Evolutionary conservation across 495 filamentous ascomycete genomes (phyloP).

Genomic region (Xylaria telfairii): DNA sequence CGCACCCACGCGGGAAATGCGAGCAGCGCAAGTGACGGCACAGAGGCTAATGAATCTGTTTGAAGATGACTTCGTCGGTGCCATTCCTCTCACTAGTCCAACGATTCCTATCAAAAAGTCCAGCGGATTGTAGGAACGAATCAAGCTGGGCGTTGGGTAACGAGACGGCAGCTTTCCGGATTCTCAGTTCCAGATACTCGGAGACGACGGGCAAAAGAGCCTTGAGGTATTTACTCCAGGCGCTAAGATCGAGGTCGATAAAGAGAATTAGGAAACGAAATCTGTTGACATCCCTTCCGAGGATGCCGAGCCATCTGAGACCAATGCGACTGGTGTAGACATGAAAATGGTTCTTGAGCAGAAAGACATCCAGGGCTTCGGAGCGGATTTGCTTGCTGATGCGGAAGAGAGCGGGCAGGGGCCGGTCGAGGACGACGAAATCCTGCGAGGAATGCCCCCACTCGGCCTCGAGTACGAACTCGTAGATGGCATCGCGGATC

Average conservation of each 20-base stretch:
- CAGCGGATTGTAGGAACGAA: background rate
- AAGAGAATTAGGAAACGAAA: constrained; percentile 23
- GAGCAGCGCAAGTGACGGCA: background rate
- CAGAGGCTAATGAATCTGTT: background rate
- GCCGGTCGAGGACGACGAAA: constrained; percentile 21
- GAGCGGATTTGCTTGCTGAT: constrained; percentile 27
- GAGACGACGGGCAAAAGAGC: constrained; percentile 16
- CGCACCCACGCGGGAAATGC: background rate
- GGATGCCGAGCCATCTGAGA: constrained; percentile 19
- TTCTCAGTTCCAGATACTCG: constrained; percentile 8
- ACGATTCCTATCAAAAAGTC: constrained; percentile 8
- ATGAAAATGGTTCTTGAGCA: constrained; percentile 26
- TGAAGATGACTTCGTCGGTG: constrained; percentile 21
- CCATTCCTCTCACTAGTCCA: constrained; percentile 9
- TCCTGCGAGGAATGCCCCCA: constrained; percentile 23
- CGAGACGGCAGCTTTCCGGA: constrained; percentile 16
- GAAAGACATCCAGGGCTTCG: constrained; percentile 26
- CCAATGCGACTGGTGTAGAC: constrained; percentile 22
- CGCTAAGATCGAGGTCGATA: constrained; percentile 20
- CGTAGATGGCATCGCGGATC: constrained; percentile 25
- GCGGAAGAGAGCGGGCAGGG: constrained; percentile 25
- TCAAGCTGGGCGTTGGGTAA: background rate
- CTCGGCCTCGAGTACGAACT: background rate
- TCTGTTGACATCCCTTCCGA: constrained; percentile 22
- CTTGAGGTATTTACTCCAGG: constrained; percentile 15